Evolutionary conservation across 139 green algal species (phyloP).

Genomic region (Yamagishiella unicocca): DNA sequence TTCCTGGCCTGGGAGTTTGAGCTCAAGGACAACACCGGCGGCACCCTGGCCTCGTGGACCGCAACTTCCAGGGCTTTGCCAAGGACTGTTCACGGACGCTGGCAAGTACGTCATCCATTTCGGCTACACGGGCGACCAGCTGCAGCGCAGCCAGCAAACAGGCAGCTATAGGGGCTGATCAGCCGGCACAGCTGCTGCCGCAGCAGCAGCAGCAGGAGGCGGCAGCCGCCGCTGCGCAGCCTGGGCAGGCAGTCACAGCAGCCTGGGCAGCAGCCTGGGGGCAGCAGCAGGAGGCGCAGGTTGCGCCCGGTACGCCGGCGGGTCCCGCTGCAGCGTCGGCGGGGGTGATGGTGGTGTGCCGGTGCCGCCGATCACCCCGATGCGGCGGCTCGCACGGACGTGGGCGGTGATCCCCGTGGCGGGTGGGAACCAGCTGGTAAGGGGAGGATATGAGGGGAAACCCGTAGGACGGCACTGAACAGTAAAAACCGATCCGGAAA

Average conservation of each 20-base stretch:
- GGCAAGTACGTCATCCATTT: conserved; percentile 94
- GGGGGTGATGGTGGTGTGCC: no score
- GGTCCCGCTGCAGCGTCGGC: not conserved
- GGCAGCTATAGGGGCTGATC: not conserved
- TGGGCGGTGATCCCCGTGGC: conserved; percentile 80
- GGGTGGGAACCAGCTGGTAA: conserved; percentile 82
- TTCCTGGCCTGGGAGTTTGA: conserved; percentile 94
- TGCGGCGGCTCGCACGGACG: conserved; percentile 70
- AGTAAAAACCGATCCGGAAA: no score
- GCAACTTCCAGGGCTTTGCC: conserved; percentile 88
- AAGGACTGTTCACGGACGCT: conserved; percentile 84
- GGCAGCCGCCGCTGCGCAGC: not conserved
- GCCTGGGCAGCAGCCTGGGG: not conserved
- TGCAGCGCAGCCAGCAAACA: conserved; percentile 17
- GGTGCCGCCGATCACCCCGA: conserved; percentile 56
- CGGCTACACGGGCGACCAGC: conserved; percentile 60
- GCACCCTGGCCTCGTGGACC: conserved; percentile 89
- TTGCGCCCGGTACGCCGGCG: not conserved
- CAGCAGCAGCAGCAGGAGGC: conserved; percentile 14
- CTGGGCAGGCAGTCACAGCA: conserved; percentile 13
- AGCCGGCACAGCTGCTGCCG: not conserved
- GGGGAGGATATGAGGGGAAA: not conserved
- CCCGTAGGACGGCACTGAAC: not conserved
- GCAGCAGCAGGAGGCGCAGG: not conserved
- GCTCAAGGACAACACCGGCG: conserved; percentile 78